These are phyloP conservation scores for Populus pruinosa DNA, from an alignment of 345 rosid species.

Conservation along the genomic window DNA sequence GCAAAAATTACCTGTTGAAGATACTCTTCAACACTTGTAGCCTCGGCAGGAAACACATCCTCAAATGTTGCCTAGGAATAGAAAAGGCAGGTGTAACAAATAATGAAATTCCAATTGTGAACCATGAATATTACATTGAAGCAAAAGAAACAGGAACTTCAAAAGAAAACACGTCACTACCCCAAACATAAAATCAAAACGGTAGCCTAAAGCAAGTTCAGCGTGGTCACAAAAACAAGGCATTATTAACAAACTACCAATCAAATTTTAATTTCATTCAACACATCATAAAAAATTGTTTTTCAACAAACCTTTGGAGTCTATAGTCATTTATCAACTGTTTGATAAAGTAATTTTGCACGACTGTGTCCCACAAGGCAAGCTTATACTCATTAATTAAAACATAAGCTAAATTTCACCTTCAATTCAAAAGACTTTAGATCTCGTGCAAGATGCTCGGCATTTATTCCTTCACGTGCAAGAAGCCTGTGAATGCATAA, in stretches of 20 bases:
- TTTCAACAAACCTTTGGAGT: not conserved
- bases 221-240: not conserved
- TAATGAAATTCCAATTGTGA: not conserved
- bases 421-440: constrained; percentile 91
- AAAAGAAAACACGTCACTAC: not conserved
- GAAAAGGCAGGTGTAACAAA: constrained; percentile 4
- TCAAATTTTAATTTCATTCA: not conserved
- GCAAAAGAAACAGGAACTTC: not conserved
- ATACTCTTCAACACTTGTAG: constrained; percentile 89
- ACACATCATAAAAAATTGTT: not conserved
- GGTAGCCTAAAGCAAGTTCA: constrained; percentile 6
- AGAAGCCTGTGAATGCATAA: constrained; percentile 53
- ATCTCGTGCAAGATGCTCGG: constrained; percentile 95
- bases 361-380: constrained; percentile 2
- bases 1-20: constrained; percentile 72
- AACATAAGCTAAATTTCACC: constrained; percentile 34
- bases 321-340: not conserved
- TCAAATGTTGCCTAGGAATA: constrained; percentile 75
- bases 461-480: constrained; percentile 97
- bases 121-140: not conserved
- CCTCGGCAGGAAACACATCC: constrained; percentile 98
- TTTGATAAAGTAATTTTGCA: not conserved
- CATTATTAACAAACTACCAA: not conserved
- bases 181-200: not conserved
- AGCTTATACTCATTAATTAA: not conserved